phyloP scores from a whole-genome alignment of 1,284 basidiomycete species.

The Golubevia pallescens region DNA sequence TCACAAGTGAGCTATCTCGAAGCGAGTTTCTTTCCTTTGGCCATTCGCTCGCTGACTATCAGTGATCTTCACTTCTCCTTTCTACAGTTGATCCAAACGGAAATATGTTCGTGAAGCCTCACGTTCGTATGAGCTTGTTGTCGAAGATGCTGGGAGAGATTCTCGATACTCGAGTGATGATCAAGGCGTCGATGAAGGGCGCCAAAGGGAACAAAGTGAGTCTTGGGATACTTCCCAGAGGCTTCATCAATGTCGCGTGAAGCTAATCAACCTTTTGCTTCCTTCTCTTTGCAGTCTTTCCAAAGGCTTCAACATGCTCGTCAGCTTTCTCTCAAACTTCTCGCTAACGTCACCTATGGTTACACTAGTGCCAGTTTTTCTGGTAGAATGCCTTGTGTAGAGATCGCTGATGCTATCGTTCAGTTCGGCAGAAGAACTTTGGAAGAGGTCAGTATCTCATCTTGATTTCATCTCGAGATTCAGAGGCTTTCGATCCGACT shows the following conservation, averaged over 20 bases:
- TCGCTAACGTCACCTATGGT: conserved; percentile 73
- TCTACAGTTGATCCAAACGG: conserved; percentile 74
- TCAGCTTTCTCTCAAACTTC: conserved; percentile 48
- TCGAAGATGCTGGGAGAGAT: conserved; percentile 91
- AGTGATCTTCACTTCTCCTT: neutral
- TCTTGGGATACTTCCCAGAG: neutral
- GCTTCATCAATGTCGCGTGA: neutral
- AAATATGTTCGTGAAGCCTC: conserved; percentile 86
- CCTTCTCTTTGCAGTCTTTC: conserved; percentile 19
- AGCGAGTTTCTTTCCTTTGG: neutral
- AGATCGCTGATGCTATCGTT: conserved; percentile 96
- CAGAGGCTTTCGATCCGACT: too few relatives aligned
- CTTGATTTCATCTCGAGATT: too few relatives aligned
- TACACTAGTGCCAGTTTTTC: conserved; percentile 93
- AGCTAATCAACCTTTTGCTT: too few relatives aligned
- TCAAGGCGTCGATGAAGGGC: conserved; percentile 91
- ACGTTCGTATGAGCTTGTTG: conserved; percentile 82
- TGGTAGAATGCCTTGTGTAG: conserved; percentile 96
- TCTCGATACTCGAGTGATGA: conserved; percentile 95
- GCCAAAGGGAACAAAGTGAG: conserved; percentile 76
- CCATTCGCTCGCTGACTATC: neutral
- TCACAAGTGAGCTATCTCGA: conserved; percentile 71
- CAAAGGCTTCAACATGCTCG: conserved; percentile 52
- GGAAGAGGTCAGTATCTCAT: conserved; percentile 73
- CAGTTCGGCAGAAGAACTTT: conserved; percentile 93